A percentile compares a stretch with the other conserved stretches of the same genome.
phyloP scores from a whole-genome alignment of 2,329 filamentous ascomycete species.

The Penicillium nordicum region DNA sequence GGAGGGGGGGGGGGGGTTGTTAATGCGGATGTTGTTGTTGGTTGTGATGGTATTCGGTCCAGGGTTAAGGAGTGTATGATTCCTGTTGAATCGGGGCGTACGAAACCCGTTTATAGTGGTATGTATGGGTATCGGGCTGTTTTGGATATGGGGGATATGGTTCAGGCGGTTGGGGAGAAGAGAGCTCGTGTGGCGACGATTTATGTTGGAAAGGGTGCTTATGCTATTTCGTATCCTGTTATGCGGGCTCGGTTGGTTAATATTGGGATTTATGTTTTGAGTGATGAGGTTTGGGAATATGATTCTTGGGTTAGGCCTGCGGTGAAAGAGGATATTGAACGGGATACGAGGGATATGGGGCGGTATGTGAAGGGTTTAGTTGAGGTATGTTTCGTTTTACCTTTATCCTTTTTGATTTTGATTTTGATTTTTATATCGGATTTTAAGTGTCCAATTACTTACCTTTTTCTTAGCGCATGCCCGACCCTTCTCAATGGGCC shows the following conservation, averaged over 20 bases:
- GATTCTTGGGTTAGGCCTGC: conserved; percentile 32
- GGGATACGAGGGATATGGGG: conserved; percentile 30
- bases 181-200: conserved; percentile 30
- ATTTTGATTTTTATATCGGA: no score
- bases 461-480: conserved; percentile 23
- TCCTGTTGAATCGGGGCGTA: conserved; percentile 4
- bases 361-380: conserved; percentile 26
- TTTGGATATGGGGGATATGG: conserved; percentile 34
- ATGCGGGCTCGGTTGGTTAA: conserved; percentile 34
- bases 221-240: conserved; percentile 36
- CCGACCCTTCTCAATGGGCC: conserved; percentile 36
- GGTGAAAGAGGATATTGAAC: conserved; percentile 27
- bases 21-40: conserved; percentile 32
- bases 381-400: conserved; percentile 22
- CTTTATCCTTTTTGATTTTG: no score
- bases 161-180: conserved; percentile 32
- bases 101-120: conserved; percentile 30
- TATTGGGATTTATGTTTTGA: conserved; percentile 29
- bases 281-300: conserved; percentile 26
- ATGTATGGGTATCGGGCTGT: conserved; percentile 37
- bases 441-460: no score
- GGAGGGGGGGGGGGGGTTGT: conserved; percentile 28
- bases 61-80: conserved; percentile 29
- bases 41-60: conserved; percentile 38
- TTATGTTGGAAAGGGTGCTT: conserved; percentile 31